These are phyloP conservation scores for Staphylotrichum tortipilum DNA, from an alignment of 495 filamentous ascomycete species.

Conservation along the genomic window DNA sequence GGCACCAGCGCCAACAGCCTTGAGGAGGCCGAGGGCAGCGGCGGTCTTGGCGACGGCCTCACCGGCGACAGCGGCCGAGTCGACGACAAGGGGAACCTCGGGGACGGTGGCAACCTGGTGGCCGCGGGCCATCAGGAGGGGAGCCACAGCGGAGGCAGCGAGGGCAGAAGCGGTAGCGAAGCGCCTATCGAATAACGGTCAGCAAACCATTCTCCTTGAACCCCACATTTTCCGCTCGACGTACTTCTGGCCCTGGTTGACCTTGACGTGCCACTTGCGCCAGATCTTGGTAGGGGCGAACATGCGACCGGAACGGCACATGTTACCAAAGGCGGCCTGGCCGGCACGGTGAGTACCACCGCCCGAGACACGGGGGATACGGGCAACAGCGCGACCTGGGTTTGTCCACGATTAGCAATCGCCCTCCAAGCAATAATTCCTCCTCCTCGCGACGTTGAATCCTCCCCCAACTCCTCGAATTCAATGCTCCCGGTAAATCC, in stretches of 20 bases:
- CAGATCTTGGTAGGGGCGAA: conserved; percentile 99
- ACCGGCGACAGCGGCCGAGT: conserved; percentile 74
- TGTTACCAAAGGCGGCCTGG: conserved; percentile 99
- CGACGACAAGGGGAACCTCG: conserved; percentile 93
- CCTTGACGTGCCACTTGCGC: conserved; percentile 99
- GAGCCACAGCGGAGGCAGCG: conserved; percentile 87
- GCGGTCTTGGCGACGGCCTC: conserved; percentile 79
- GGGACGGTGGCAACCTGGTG: conserved; percentile 88
- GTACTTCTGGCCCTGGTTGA: conserved; percentile 94
- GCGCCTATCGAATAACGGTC: conserved; percentile 48
- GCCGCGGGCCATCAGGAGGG: conserved; percentile 91
- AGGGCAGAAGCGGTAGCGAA: conserved; percentile 96
- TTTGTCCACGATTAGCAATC: conserved; percentile 1
- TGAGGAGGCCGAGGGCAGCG: conserved; percentile 74
- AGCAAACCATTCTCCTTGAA: neutral
- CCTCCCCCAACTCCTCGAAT: neutral
- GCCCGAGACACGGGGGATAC: conserved; percentile 99
- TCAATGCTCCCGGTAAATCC: neutral
- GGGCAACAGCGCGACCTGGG: conserved; percentile 93
- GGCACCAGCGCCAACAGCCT: conserved; percentile 77
- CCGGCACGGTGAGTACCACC: conserved; percentile 99
- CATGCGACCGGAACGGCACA: conserved; percentile 99
- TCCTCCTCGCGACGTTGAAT: too few relatives aligned
- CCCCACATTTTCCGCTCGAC: conserved; percentile 20
- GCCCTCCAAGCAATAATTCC: neutral